These are phyloP conservation scores for Globisporangium perplexum DNA, from an alignment of 352 stramenopile species.

Conservation along the genomic window DNA sequence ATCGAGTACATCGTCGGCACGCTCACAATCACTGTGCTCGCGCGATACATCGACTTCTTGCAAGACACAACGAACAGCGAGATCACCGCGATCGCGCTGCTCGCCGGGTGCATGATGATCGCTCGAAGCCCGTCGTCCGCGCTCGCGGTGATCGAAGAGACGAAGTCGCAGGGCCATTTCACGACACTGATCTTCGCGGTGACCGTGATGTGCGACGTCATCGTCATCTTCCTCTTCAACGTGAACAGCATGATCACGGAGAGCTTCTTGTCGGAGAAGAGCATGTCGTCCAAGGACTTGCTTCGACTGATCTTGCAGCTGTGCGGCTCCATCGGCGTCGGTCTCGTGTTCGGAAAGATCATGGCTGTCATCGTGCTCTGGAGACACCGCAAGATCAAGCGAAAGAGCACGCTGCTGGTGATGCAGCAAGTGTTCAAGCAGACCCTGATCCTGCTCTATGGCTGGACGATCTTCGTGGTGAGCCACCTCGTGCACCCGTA, in stretches of 20 bases:
- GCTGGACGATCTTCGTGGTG: slow-evolving; percentile 53
- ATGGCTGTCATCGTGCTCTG: slow-evolving; percentile 52
- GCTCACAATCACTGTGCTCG: slow-evolving; percentile 53
- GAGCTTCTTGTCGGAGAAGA: slow-evolving; percentile 50
- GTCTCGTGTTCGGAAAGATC: slow-evolving; percentile 43
- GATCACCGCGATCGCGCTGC: slow-evolving; percentile 52
- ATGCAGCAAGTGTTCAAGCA: slow-evolving; percentile 45
- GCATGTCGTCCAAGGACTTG: slow-evolving; percentile 27
- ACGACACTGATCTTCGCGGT: slow-evolving; percentile 65
- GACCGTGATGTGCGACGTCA: slow-evolving; percentile 65
- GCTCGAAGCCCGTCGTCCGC: slow-evolving; percentile 59
- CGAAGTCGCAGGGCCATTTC: slow-evolving; percentile 54
- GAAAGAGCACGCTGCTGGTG: slow-evolving; percentile 38
- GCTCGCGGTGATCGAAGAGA: slow-evolving; percentile 65
- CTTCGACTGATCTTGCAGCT: slow-evolving; percentile 31
- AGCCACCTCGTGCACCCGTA: slow-evolving; percentile 60
- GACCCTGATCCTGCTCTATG: slow-evolving; percentile 50
- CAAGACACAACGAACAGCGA: slow-evolving; percentile 52
- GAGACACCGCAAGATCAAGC: slow-evolving; percentile 40
- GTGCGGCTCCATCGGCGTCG: slow-evolving; percentile 41
- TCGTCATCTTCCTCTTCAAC: slow-evolving; percentile 72
- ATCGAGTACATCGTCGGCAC: slow-evolving; percentile 63
- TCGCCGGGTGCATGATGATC: slow-evolving; percentile 71
- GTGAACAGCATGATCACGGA: slow-evolving; percentile 68
- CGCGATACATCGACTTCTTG: slow-evolving; percentile 56